Percentiles rank a stretch among this genome's conserved stretches.
These are phyloP conservation scores for Pyrenochaeta sp. DNA, from an alignment of 2,329 filamentous ascomycete genomes.

Conservation along the genomic window DNA sequence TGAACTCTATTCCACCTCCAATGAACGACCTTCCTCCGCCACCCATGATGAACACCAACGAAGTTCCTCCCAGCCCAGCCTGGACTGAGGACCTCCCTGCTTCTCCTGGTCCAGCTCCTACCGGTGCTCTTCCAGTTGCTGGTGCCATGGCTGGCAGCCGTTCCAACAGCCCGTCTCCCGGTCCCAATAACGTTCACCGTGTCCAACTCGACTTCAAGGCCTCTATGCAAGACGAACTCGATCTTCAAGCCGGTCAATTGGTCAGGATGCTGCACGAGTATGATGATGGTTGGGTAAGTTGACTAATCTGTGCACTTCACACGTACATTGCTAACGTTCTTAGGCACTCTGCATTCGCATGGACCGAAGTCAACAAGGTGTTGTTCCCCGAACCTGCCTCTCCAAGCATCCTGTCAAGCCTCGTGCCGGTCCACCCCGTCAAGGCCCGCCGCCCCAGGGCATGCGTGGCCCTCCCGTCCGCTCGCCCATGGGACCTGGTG, in stretches of 20 bases:
- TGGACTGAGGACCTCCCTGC: conserved; percentile 67
- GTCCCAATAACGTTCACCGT: conserved; percentile 76
- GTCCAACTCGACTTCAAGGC: conserved; percentile 95
- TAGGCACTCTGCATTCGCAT: conserved; percentile 90
- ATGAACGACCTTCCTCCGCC: conserved; percentile 26
- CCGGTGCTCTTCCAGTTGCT: conserved; percentile 53
- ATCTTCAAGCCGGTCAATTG: conserved; percentile 79
- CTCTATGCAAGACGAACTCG: conserved; percentile 90
- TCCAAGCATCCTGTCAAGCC: conserved; percentile 92
- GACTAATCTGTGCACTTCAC: background rate
- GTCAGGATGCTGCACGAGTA: conserved; percentile 94
- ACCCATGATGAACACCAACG: conserved; percentile 55
- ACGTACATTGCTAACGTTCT: conserved; percentile 22
- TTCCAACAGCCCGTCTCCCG: conserved; percentile 63
- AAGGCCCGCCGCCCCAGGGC: conserved; percentile 58
- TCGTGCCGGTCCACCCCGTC: conserved; percentile 63
- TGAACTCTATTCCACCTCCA: conserved; percentile 37
- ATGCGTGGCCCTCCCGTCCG: conserved; percentile 41
- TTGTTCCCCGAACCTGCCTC: conserved; percentile 90
- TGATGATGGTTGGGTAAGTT: conserved; percentile 94
- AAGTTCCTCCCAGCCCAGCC: conserved; percentile 62
- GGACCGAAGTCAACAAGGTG: conserved; percentile 90
- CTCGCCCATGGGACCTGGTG: conserved; percentile 42
- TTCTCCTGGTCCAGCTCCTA: conserved; percentile 55
- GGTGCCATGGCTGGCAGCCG: conserved; percentile 67